These are phyloP conservation scores for Daldinia bambusicola DNA, from an alignment of 495 filamentous ascomycete species.

Conservation along the genomic window DNA sequence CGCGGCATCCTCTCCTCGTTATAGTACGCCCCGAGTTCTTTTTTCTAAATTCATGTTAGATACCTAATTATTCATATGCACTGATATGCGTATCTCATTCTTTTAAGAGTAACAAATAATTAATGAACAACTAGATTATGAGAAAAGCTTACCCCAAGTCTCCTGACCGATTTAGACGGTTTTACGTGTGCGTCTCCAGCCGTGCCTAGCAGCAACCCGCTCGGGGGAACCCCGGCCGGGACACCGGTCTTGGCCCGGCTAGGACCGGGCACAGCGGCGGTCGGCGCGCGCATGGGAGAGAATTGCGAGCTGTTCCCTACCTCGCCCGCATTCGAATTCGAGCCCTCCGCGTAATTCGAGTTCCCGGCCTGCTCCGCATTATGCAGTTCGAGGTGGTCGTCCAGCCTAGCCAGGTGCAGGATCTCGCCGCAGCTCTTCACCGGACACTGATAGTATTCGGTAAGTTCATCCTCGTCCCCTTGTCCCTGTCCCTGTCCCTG, in stretches of 20 bases:
- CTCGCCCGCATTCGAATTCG: not conserved
- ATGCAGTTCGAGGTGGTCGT: constrained; percentile 77
- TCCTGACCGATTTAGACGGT: constrained; percentile 4
- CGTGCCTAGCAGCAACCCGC: not conserved
- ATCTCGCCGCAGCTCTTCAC: constrained; percentile 77
- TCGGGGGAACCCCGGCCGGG: not conserved
- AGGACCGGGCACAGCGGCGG: not conserved
- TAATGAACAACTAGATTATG: not conserved
- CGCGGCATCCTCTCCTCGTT: constrained; percentile 89
- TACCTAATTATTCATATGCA: not conserved
- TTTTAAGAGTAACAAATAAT: not conserved
- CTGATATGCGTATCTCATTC: not conserved
- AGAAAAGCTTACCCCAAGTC: constrained; percentile 44
- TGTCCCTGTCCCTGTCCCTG: constrained; percentile 18
- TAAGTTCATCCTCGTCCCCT: constrained; percentile 45
- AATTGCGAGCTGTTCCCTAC: constrained; percentile 12
- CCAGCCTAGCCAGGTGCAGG: constrained; percentile 68
- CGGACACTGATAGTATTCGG: constrained; percentile 72
- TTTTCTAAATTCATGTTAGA: constrained; percentile 45
- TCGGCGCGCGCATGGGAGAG: not conserved
- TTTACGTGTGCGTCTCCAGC: not conserved
- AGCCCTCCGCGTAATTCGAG: constrained; percentile 48
- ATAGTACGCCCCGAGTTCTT: constrained; percentile 85
- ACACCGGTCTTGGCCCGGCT: not conserved
- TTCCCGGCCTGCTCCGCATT: constrained; percentile 67